These are phyloP conservation scores for Lojkania enalia DNA, from an alignment of 2,329 filamentous ascomycete species.

Conservation along the genomic window DNA sequence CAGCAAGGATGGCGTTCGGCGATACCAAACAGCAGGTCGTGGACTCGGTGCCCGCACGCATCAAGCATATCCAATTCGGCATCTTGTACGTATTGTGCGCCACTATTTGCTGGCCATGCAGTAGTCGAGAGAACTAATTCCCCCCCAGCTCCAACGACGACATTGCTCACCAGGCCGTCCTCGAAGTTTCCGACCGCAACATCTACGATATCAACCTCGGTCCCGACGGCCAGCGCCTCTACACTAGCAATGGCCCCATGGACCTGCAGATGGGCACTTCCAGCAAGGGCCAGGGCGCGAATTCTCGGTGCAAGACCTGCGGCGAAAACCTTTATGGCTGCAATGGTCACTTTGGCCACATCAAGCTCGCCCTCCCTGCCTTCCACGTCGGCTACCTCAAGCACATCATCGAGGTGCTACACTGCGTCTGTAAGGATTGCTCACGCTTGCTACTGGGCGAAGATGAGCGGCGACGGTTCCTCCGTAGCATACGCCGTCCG, in stretches of 20 bases:
- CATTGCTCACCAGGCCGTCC: constrained; percentile 91
- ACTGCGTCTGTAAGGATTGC: constrained; percentile 95
- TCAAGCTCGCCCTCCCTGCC: constrained; percentile 84
- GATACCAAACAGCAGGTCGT: constrained; percentile 82
- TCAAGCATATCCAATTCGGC: constrained; percentile 92
- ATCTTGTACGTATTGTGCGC: constrained; percentile 64
- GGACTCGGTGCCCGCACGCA: constrained; percentile 85
- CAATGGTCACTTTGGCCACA: constrained; percentile 93
- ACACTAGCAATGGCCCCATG: constrained; percentile 81
- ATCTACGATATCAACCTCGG: constrained; percentile 83
- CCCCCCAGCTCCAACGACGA: constrained; percentile 79
- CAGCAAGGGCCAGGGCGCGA: constrained; percentile 66
- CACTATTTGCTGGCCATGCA: constrained; percentile 2
- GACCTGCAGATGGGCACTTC: constrained; percentile 89
- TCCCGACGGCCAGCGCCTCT: constrained; percentile 61
- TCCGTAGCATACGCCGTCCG: constrained; percentile 79
- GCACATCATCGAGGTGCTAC: constrained; percentile 86
- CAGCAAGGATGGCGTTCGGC: neutral
- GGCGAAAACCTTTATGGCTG: constrained; percentile 79
- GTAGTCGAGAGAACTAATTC: too few relatives aligned
- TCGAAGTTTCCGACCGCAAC: constrained; percentile 91
- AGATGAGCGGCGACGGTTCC: constrained; percentile 71
- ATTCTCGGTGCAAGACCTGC: constrained; percentile 85
- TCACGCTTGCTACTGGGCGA: constrained; percentile 82
- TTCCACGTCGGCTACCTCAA: constrained; percentile 97